These are phyloP conservation scores for Cryoendolithus antarcticus DNA, from an alignment of 2,329 filamentous ascomycete genomes.

Conservation along the genomic window DNA sequence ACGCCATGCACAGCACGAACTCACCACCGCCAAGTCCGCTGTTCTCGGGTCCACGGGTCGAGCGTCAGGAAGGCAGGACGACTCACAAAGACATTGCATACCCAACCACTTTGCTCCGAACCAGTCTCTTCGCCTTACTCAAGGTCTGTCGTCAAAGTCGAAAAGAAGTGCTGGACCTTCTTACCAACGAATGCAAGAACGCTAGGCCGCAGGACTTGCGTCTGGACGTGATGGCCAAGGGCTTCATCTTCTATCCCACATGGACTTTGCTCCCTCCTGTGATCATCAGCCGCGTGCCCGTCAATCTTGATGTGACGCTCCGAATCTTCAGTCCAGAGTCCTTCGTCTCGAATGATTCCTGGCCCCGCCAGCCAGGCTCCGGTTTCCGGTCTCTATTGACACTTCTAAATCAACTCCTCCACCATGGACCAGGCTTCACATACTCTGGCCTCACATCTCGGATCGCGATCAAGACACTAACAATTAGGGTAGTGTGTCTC, in stretches of 20 bases:
- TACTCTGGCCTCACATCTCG: neutral
- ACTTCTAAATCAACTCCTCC: slow-evolving; percentile 13
- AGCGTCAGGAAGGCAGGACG: neutral
- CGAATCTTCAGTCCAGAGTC: slow-evolving; percentile 15
- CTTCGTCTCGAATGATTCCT: slow-evolving; percentile 11
- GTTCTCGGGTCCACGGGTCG: slow-evolving; percentile 4
- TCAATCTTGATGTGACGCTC: slow-evolving; percentile 10
- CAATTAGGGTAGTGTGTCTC: too few species aligned
- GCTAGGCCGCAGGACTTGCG: slow-evolving; percentile 6
- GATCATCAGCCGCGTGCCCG: slow-evolving; percentile 5
- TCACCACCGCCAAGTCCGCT: slow-evolving; percentile 4
- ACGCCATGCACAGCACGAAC: slow-evolving; percentile 7
- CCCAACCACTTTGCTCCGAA: neutral
- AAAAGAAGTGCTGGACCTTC: slow-evolving; percentile 9
- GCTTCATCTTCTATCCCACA: slow-evolving; percentile 12
- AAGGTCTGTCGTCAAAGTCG: slow-evolving; percentile 6
- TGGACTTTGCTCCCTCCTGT: slow-evolving; percentile 13
- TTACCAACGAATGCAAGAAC: slow-evolving; percentile 6
- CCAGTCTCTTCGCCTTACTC: slow-evolving; percentile 1
- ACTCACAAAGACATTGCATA: slow-evolving; percentile 1
- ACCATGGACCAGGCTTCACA: slow-evolving; percentile 10
- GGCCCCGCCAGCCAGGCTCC: slow-evolving; percentile 9
- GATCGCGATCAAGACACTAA: too few species aligned
- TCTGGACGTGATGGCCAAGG: slow-evolving; percentile 13
- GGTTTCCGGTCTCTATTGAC: slow-evolving; percentile 10